Evolutionary conservation across 768 basidiomycete genomes (phyloP), one percentile per base, ranked within the genome.

Genomic region (Leucocoprinus birnbaumii): DNA sequence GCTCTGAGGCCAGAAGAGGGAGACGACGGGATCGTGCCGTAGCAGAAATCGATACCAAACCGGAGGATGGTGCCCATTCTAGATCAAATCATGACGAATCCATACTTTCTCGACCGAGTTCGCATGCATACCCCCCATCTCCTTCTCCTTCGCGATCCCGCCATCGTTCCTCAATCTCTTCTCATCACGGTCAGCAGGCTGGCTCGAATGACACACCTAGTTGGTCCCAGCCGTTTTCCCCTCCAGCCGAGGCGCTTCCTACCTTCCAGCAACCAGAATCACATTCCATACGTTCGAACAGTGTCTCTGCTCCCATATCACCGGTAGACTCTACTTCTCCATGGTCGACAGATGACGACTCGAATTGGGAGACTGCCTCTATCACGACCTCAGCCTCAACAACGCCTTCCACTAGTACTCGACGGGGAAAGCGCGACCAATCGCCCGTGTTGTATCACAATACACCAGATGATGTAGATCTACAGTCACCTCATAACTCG

Each of bases 331-430:
- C 73, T 1, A 63, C 73, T 54, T 87, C 87, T 0, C 80, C 86
- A 1, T 89, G 84, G 84, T 82, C 85, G 14, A 87, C 86, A 2
- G 88, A 90, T 55, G 89, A 88, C 59, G 87, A 90, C 55, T 89
- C 85, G 6, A 79, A 78, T 35, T 89, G 87, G 85, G 88, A 89
- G 58, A 82, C 85, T 2, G 83, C 81, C 27, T 90, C 88, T 16
- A 74, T 72, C 13, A 77, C 80, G 1, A 86, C 86, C 2, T 79
- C 83, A 8, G 73, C 80, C 8, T 85, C 86, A 14, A 82, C 82
- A 10, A 81, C 80, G 2, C 80, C 85, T 7, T 75, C 76, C 14
- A 71, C 66, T 14, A 40, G 26, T 7, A 50, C 10, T 38, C 48
- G 60, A 10, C 63, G 60, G 55, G 66, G 59, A 59, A 40, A 48